Conservation (phyloP, 176 grass and related monocot genomes). For the Urochloa ruziziensis region DNA sequence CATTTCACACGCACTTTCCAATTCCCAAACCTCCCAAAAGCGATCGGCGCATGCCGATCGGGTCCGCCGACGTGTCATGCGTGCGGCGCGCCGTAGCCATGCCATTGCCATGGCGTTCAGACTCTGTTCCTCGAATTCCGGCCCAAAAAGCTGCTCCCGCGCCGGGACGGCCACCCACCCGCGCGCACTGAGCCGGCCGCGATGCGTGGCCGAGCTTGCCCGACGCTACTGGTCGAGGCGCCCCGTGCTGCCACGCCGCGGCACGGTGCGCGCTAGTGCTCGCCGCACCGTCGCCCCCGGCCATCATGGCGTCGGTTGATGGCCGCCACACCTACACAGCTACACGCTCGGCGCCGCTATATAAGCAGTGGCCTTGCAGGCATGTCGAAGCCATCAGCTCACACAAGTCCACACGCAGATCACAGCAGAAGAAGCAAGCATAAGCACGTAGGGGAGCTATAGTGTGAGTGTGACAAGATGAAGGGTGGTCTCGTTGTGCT, state of each 20-base stretch:
- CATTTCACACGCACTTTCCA: neutral
- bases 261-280: slow-evolving; percentile 26
- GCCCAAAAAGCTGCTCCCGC: neutral
- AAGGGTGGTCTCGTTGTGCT: neutral
- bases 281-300: slow-evolving; percentile 15
- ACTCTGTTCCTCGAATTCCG: neutral
- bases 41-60: neutral
- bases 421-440: neutral
- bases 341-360: neutral
- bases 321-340: neutral
- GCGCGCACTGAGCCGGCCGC: neutral
- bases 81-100: neutral
- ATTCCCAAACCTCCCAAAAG: neutral
- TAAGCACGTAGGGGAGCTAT: neutral
- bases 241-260: slow-evolving; percentile 20
- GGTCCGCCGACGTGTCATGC: neutral
- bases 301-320: slow-evolving; percentile 16
- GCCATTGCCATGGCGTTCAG: neutral
- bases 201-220: slow-evolving; percentile 19
- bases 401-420: neutral
- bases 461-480: neutral
- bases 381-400: neutral
- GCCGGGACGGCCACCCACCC: slow-evolving; percentile 22
- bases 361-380: neutral
- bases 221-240: neutral